Conservation (phyloP, 1,139 yeast genomes). For the Groenewaldozyma auringiensis region DNA sequence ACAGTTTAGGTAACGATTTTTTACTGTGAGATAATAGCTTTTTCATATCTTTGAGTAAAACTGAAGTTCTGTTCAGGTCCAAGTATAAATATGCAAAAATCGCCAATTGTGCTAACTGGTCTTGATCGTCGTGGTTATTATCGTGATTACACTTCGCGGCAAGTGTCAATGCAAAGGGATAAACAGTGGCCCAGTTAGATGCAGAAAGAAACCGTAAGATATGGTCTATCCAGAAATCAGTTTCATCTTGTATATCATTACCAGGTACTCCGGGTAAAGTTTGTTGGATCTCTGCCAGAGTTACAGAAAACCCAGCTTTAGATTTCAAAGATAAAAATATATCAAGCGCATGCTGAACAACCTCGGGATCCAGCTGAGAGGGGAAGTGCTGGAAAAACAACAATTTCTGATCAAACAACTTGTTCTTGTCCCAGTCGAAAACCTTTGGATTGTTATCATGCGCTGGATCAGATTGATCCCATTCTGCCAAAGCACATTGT, state of each 20-base stretch:
- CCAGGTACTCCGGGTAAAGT: constrained; percentile 9
- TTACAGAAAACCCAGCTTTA: background rate
- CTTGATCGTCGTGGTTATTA: constrained; percentile 14
- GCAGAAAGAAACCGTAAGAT: constrained; percentile 47
- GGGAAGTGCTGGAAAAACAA: constrained; percentile 30
- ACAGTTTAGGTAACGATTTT: constrained; percentile 48
- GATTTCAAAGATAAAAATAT: constrained; percentile 4
- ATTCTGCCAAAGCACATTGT: constrained; percentile 28
- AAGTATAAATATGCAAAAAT: constrained; percentile 45
- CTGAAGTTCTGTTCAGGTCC: constrained; percentile 34
- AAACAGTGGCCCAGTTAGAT: constrained; percentile 43
- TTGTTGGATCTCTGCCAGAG: constrained; percentile 1
- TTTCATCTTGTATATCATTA: constrained; percentile 29
- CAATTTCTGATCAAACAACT: constrained; percentile 14
- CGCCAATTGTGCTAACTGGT: constrained; percentile 46
- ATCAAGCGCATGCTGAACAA: constrained; percentile 24
- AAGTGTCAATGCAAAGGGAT: constrained; percentile 8
- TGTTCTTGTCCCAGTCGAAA: constrained; percentile 18
- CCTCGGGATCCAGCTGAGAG: constrained; percentile 18
- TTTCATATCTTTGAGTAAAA: constrained; percentile 37
- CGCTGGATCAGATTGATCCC: constrained; percentile 23
- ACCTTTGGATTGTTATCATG: constrained; percentile 4
- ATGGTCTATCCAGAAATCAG: constrained; percentile 42
- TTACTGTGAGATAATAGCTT: constrained; percentile 38
- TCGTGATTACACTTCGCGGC: constrained; percentile 2